phyloP scores from a whole-genome alignment of 495 filamentous ascomycete genomes.

The Penicillium canescens region DNA sequence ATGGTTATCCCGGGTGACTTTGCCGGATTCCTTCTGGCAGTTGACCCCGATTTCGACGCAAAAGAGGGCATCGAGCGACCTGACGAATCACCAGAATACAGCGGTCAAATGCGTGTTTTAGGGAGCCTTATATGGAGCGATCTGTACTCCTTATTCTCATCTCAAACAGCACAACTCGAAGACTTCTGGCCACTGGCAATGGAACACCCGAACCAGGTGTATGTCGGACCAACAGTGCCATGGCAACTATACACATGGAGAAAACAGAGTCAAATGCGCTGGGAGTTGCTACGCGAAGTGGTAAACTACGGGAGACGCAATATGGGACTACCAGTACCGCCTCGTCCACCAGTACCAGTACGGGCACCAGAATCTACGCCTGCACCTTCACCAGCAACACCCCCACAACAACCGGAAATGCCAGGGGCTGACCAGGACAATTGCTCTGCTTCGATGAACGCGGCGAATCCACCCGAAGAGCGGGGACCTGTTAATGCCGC shows the following conservation, averaged over 20 bases:
- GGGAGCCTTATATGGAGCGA: slow-evolving; percentile 38
- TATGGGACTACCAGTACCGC: neutral
- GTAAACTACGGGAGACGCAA: slow-evolving; percentile 8
- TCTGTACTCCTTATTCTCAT: slow-evolving; percentile 20
- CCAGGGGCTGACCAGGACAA: too few relatives aligned
- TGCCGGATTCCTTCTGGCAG: slow-evolving; percentile 25
- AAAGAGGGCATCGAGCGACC: slow-evolving; percentile 11
- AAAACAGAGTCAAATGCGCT: slow-evolving; percentile 20
- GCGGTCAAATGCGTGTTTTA: slow-evolving; percentile 32
- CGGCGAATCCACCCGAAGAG: neutral
- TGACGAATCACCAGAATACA: slow-evolving; percentile 23
- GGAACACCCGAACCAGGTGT: slow-evolving; percentile 34
- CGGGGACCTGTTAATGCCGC: neutral
- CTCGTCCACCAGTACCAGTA: neutral
- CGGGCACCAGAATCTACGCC: too few relatives aligned
- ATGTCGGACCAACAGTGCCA: slow-evolving; percentile 30
- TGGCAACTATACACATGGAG: slow-evolving; percentile 19
- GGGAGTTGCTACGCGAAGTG: slow-evolving; percentile 6
- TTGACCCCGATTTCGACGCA: slow-evolving; percentile 24
- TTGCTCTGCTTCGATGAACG: too few relatives aligned
- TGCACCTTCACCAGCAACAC: neutral
- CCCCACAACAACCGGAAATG: neutral
- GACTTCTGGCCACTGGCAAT: slow-evolving; percentile 32
- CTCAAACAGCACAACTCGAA: slow-evolving; percentile 13
- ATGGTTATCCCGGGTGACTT: slow-evolving; percentile 18